Conservation (phyloP, 2,329 filamentous ascomycete species). For the Fusarium begoniae region DNA sequence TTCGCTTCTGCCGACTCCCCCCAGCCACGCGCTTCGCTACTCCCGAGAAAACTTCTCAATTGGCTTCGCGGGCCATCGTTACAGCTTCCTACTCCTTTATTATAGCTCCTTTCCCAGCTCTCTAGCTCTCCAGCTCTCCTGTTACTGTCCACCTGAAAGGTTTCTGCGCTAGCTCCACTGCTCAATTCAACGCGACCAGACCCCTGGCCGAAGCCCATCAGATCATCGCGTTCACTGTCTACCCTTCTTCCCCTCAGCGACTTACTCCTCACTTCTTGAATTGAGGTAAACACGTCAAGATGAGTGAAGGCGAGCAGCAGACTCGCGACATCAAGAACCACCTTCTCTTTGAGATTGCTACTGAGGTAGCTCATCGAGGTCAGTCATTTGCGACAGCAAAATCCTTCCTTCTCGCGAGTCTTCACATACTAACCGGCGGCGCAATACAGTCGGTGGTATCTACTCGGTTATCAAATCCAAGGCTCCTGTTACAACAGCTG, state of each 20-base stretch:
- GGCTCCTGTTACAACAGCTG: conserved; percentile 94
- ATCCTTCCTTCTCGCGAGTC: not conserved
- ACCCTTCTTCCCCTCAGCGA: conserved; percentile 14
- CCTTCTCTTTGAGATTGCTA: conserved; percentile 94
- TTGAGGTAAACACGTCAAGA: conserved; percentile 43
- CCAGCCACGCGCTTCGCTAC: conserved; percentile 36
- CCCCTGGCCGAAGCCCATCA: conserved; percentile 26
- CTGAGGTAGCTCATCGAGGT: conserved; percentile 97
- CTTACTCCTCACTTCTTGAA: not conserved
- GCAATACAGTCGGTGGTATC: conserved; percentile 84
- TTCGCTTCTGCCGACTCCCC: conserved; percentile 35
- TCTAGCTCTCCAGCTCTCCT: not conserved
- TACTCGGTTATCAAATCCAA: conserved; percentile 99
- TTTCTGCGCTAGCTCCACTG: conserved; percentile 8
- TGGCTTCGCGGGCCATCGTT: conserved; percentile 30
- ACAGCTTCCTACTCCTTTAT: conserved; percentile 38
- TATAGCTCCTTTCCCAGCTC: conserved; percentile 20
- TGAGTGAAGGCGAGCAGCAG: conserved; percentile 59
- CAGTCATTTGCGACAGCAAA: conserved; percentile 46
- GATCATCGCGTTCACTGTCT: conserved; percentile 28
- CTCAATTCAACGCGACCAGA: conserved; percentile 14
- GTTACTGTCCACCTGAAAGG: conserved; percentile 8
- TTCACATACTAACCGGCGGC: conserved; percentile 24
- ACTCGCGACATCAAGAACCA: conserved; percentile 89
- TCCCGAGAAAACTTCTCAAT: conserved; percentile 40